These are phyloP conservation scores for Phytophthora macrochlamydospora DNA, from an alignment of 352 stramenopile species.

Conservation along the genomic window DNA sequence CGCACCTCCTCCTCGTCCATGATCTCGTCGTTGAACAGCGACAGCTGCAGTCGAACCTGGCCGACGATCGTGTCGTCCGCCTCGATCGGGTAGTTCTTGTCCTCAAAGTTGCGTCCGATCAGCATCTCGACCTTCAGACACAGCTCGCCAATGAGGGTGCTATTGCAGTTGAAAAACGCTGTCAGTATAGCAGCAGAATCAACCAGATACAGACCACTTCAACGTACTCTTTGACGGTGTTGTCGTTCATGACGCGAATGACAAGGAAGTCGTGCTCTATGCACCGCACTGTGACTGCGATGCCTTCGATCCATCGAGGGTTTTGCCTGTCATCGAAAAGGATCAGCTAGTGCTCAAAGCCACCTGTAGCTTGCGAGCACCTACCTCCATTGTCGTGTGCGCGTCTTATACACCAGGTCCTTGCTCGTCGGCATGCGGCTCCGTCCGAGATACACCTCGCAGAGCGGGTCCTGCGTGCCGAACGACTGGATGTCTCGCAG, in stretches of 20 bases:
- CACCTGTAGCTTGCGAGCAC: not conserved
- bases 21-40: constrained; percentile 83
- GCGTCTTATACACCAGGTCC: constrained; percentile 72
- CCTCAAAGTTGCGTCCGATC: constrained; percentile 68
- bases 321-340: constrained; percentile 57
- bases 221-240: constrained; percentile 75
- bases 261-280: constrained; percentile 84
- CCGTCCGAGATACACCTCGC: constrained; percentile 71
- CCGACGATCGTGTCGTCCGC: constrained; percentile 79
- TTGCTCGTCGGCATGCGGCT: constrained; percentile 40
- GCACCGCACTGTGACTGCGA: constrained; percentile 64
- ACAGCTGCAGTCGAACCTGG: constrained; percentile 71
- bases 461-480: constrained; percentile 77
- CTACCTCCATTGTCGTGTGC: constrained; percentile 82
- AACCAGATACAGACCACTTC: not conserved
- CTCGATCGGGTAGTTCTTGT: constrained; percentile 77
- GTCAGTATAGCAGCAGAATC: not conserved
- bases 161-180: constrained; percentile 10
- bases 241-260: constrained; percentile 84
- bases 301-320: constrained; percentile 72
- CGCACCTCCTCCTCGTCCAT: constrained; percentile 63
- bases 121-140: constrained; percentile 71
- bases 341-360: not conserved
- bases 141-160: constrained; percentile 73
- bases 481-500: constrained; percentile 79